These are phyloP conservation scores for Linum lewisii DNA, from an alignment of 345 rosid genomes.

Conservation along the genomic window DNA sequence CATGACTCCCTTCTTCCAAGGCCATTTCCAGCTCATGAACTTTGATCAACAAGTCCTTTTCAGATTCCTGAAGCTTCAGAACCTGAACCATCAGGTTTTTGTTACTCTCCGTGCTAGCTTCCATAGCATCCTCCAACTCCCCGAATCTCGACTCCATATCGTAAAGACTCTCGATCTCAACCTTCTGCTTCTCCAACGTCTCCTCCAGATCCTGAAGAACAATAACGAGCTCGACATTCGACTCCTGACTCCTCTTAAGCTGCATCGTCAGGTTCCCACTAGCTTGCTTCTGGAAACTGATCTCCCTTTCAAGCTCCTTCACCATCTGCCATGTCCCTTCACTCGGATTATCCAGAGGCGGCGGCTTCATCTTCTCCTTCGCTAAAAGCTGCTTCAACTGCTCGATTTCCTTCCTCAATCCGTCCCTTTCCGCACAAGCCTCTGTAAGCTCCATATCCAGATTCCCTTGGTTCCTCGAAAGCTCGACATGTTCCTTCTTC, in stretches of 20 bases:
- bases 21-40: slow-evolving; percentile 29
- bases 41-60: slow-evolving; percentile 25
- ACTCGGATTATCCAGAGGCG: slow-evolving; percentile 15
- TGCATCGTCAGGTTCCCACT: slow-evolving; percentile 36
- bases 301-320: slow-evolving; percentile 42
- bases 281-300: slow-evolving; percentile 34
- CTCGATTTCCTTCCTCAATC: slow-evolving; percentile 38
- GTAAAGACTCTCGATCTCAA: slow-evolving; percentile 28
- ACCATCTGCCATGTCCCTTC: slow-evolving; percentile 10
- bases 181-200: slow-evolving; percentile 38
- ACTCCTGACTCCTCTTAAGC: slow-evolving; percentile 49
- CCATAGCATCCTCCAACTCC: slow-evolving; percentile 23
- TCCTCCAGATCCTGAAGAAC: slow-evolving; percentile 53
- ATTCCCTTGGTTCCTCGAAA: slow-evolving; percentile 27
- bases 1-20: slow-evolving; percentile 14
- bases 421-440: slow-evolving; percentile 32
- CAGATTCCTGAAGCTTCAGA: slow-evolving; percentile 28
- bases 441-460: slow-evolving; percentile 37
- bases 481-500: slow-evolving; percentile 36
- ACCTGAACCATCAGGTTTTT: slow-evolving; percentile 17
- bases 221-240: slow-evolving; percentile 47
- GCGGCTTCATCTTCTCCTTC: slow-evolving; percentile 16
- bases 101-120: slow-evolving; percentile 20
- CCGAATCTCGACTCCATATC: slow-evolving; percentile 17
- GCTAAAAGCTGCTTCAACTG: slow-evolving; percentile 26